phyloP scores from a whole-genome alignment of 225 moss, liverwort and hornwort genomes.

The Antitrichia curtipendula region DNA sequence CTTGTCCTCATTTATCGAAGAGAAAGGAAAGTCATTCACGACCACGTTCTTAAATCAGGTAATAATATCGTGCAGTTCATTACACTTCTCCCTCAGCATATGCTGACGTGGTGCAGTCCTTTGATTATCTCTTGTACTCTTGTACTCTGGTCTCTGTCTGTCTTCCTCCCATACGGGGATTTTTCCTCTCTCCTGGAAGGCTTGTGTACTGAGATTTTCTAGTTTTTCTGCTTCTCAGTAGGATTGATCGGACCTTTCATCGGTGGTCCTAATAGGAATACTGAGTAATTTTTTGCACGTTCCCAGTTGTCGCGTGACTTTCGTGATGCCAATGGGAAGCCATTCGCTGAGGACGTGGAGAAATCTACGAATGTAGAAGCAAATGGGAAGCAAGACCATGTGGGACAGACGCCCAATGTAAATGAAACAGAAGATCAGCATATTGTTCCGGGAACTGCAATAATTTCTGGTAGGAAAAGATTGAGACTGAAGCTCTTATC shows the following conservation, averaged over 20 bases:
- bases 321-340: constrained; percentile 9
- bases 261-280: background rate
- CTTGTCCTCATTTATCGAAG: constrained; percentile 35
- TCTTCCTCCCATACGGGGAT: background rate
- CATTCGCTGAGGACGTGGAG: constrained; percentile 4
- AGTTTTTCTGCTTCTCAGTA: background rate
- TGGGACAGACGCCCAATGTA: background rate
- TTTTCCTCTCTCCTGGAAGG: background rate
- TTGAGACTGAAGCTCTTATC: background rate
- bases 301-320: constrained; percentile 26
- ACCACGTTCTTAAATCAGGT: constrained; percentile 67
- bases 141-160: background rate
- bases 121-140: background rate
- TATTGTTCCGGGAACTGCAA: background rate
- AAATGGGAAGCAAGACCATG: background rate
- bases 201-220: background rate
- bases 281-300: background rate
- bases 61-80: background rate
- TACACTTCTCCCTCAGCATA: background rate
- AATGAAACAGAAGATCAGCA: background rate
- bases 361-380: background rate
- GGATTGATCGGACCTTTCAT: background rate
- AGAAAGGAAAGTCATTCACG: constrained; percentile 24
- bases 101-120: background rate
- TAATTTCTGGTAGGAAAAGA: constrained; percentile 1